Evolutionary conservation across 768 basidiomycete species (phyloP), one percentile per base, ranked within the genome.

Genomic region (Sarcodon aspratus): DNA sequence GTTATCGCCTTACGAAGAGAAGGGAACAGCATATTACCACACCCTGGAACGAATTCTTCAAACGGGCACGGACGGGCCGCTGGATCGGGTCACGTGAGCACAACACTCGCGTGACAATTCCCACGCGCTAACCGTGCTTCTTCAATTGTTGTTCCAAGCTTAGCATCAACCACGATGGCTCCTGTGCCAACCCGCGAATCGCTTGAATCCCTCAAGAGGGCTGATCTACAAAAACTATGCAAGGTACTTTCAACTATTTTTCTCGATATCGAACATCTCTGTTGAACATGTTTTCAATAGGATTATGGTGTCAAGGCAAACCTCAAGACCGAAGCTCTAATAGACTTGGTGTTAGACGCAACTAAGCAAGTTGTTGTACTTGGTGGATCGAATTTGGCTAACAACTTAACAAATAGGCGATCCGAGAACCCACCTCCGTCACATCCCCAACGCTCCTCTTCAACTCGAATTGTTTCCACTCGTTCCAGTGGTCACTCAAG

Each of bases 271-370:
- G 2, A 5, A 27, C 40, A 42, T n/a, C 27, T 17, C 38, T 17
- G 17, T 45, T 37, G 33, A 10, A 12, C 36, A 27, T 32, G 2
- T 27, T 27, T 27, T 6, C 6, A 40, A 27, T 48, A 90, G 85
- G 83, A 87, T 56, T 79, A 82, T 59, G 85, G 85, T 50, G 77
- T 90, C 52, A 85, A 76, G 64, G 87, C 87, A 42, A 89, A 89
- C 64, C 74, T 88, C 59, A 89, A 85, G 69, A 77, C 83, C 18
- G 84, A 87, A 57, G 80, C 78, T 44, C 68, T 90, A 53, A 86
- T 90, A 57, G 82, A 87, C 59, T 69, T 85, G 13, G 66, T 90
- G 27, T 67, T 85, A 11, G 77, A 82, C 55, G 74, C 70, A 12
- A 45, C 53, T 1, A 32, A 43, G 52, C 53, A 45, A 33, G 50